phyloP scores from a whole-genome alignment of 2,329 filamentous ascomycete genomes.

The Alternaria triticina region DNA sequence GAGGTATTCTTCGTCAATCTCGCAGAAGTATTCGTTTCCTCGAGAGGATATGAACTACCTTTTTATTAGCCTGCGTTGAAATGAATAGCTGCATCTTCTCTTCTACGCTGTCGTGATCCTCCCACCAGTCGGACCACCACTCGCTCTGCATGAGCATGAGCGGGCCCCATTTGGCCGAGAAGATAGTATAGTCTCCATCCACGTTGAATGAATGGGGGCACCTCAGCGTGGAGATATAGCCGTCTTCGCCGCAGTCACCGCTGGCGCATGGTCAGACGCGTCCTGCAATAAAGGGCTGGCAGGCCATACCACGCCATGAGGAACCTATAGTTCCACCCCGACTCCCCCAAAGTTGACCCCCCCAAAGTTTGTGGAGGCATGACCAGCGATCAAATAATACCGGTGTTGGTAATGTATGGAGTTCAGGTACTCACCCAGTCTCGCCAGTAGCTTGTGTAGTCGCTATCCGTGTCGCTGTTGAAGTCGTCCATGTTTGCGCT shows the following conservation, averaged over 20 bases:
- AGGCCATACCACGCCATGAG: conserved; percentile 10
- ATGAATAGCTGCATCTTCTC: background rate
- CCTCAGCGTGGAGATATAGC: conserved; percentile 8
- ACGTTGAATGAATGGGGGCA: conserved; percentile 4
- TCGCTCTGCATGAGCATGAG: conserved; percentile 4
- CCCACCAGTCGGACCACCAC: conserved; percentile 9
- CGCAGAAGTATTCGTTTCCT: conserved; percentile 99
- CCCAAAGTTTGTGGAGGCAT: background rate
- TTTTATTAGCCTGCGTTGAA: conserved; percentile 15
- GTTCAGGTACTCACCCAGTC: conserved; percentile 81
- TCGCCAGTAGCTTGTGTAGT: conserved; percentile 99
- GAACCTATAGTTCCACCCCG: background rate
- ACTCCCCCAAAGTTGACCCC: background rate
- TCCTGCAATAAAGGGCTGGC: background rate
- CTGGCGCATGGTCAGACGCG: conserved; percentile 11
- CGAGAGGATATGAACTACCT: conserved; percentile 92
- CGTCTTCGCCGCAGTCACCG: conserved; percentile 1
- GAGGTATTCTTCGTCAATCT: conserved; percentile 98
- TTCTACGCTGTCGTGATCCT: conserved; percentile 3
- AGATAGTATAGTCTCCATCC: conserved; percentile 1
- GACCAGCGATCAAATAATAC: background rate
- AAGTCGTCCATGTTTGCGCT: conserved; percentile 83
- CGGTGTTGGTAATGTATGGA: background rate
- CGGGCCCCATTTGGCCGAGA: conserved; percentile 2
- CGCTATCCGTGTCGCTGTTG: conserved; percentile 95